Conservation (phyloP, 2,329 filamentous ascomycete species). For the Cladosporium sp. region DNA sequence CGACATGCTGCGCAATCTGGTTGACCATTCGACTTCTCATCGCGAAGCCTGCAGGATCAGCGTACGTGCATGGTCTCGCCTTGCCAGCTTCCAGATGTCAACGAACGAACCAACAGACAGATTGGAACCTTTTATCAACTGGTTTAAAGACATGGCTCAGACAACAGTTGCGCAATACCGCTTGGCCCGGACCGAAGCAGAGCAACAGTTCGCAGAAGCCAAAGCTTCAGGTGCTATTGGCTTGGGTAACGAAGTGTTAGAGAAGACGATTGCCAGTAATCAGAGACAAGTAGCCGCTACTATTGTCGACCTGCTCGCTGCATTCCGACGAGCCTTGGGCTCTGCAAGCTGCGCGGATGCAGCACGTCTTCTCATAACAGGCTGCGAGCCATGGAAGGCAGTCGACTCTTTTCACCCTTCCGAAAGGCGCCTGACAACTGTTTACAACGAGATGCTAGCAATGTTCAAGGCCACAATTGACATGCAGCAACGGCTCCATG, state of each 20-base stretch:
- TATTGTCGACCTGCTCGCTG: slow-evolving; percentile 54
- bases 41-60: slow-evolving; percentile 61
- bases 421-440: slow-evolving; percentile 42
- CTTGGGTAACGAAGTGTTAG: slow-evolving; percentile 52
- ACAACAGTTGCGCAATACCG: slow-evolving; percentile 58
- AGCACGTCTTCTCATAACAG: slow-evolving; percentile 37
- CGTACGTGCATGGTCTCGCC: slow-evolving; percentile 59
- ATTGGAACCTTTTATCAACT: slow-evolving; percentile 54
- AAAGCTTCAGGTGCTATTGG: slow-evolving; percentile 40
- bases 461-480: slow-evolving; percentile 48
- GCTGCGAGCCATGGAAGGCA: slow-evolving; percentile 45
- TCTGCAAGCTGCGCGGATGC: slow-evolving; percentile 32
- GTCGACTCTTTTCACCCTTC: slow-evolving; percentile 55
- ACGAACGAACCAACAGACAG: slow-evolving; percentile 50
- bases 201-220: slow-evolving; percentile 51
- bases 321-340: slow-evolving; percentile 53
- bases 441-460: slow-evolving; percentile 54
- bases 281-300: slow-evolving; percentile 60
- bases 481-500: slow-evolving; percentile 24
- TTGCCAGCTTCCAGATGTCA: slow-evolving; percentile 60
- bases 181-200: slow-evolving; percentile 59
- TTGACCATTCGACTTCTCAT: slow-evolving; percentile 60
- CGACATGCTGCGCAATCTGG: slow-evolving; percentile 55
- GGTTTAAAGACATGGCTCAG: slow-evolving; percentile 57
- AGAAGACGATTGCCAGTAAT: slow-evolving; percentile 57